Evolutionary conservation across 441 rosid genomes (phyloP).

Genomic region (Gossypium schwendimanii): DNA sequence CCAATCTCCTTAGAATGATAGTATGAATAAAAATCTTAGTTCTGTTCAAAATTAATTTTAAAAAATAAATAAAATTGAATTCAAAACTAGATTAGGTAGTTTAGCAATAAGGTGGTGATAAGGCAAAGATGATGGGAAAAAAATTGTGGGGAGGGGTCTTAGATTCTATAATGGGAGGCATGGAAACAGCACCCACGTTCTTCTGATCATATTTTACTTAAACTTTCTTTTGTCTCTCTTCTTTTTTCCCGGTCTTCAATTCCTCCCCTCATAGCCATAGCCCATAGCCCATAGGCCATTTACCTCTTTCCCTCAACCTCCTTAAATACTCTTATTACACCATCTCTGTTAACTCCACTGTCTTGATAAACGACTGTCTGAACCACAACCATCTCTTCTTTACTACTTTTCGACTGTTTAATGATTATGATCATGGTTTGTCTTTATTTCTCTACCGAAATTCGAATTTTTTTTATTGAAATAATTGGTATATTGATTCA

Average conservation of each 20-base stretch:
- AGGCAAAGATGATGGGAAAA: constrained; percentile 31
- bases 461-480: neutral
- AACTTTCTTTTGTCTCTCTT: constrained; percentile 19
- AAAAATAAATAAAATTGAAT: too few species aligned
- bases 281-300: neutral
- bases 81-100: too few species aligned
- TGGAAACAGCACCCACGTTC: constrained; percentile 90
- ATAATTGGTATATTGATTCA: neutral
- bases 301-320: constrained; percentile 48
- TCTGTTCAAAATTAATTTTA: too few species aligned
- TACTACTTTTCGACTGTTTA: constrained; percentile 15
- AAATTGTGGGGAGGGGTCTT: neutral
- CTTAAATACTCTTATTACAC: constrained; percentile 53
- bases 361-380: constrained; percentile 21
- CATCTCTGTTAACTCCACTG: constrained; percentile 12
- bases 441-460: constrained; percentile 4
- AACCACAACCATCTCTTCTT: constrained; percentile 7
- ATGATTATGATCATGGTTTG: constrained; percentile 47
- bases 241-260: constrained; percentile 11
- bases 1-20: too few species aligned
- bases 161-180: constrained; percentile 37
- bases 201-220: constrained; percentile 26
- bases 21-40: too few species aligned
- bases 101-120: constrained; percentile 38
- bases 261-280: neutral